Evolutionary conservation across 2,329 filamentous ascomycete species (phyloP), one percentile per base, ranked within the genome.

Genomic region (Grosmannia serpens): DNA sequence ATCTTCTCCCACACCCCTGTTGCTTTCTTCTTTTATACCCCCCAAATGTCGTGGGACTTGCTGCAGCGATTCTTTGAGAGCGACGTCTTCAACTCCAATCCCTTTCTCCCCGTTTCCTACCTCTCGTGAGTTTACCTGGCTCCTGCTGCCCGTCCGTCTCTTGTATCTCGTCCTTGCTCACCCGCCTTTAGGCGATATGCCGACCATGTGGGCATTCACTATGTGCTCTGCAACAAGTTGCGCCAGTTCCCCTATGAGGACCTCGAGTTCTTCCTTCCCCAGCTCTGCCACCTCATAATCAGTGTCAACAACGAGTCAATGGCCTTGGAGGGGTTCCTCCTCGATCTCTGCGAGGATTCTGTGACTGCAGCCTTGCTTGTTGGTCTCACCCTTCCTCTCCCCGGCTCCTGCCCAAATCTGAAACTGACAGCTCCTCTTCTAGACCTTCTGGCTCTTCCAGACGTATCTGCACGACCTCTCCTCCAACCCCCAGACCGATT

Each of bases 371-470:
- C 89, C 61, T 77, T 94, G 64, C 76, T 94, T 76, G 89, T 92
- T 77, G 65, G 85, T 75, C 51, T 27, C 56, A 31, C 17, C 35
- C 44, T 26, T n/a, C n/a, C 11, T 49, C 56, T 55, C 55, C 53
- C 11, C 15, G 15, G 27, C 31, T 24, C 22, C 63, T 70, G 66
- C 51, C 64, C 47, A 20, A 62, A 60, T 50, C 49, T 58, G 27
- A 22, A 50, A 49, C 55, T 15, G 26, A 51, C 54, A 26, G 24
- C 41, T 44, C 46, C 22, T 47, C 11, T 27, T 24, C 26, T 56
- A 94, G 89, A 92, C 89, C 41, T 94, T 94, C 72, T 94, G 89
- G 89, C 80, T 94, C 56, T 91, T 94, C 71, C 89, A 94, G 73
- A 92, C 88, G 5, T 91, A 94, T 69, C 82, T 94, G 33, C 86